Evolutionary conservation across 208 protist genomes (phyloP).

Genomic region (Leishmania amazonensis): DNA sequence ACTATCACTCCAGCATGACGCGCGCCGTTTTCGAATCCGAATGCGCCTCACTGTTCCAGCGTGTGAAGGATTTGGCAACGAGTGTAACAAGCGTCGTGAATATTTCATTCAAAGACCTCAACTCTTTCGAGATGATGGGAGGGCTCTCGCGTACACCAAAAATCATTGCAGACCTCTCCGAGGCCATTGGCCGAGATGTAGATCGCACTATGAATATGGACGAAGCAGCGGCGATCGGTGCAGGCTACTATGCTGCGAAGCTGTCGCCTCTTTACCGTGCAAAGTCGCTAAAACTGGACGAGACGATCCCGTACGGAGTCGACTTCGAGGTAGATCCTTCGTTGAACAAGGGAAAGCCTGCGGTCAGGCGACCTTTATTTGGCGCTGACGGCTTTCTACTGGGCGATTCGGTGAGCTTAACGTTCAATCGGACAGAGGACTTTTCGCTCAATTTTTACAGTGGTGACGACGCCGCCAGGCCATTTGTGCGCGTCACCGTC

Average conservation of each 20-base stretch:
- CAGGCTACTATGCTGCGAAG: conserved; percentile 83
- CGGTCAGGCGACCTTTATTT: conserved; percentile 21
- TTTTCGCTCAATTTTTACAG: conserved; percentile 65
- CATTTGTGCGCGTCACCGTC: conserved; percentile 51
- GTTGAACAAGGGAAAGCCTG: conserved; percentile 27
- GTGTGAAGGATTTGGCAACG: conserved; percentile 54
- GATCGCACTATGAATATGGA: conserved; percentile 92
- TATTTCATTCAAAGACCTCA: conserved; percentile 46
- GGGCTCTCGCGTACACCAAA: conserved; percentile 82
- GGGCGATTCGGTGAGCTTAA: conserved; percentile 61
- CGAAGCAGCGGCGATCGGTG: conserved; percentile 87
- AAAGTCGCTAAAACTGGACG: conserved; percentile 71
- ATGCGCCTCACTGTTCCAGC: conserved; percentile 76
- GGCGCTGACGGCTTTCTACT: conserved; percentile 21
- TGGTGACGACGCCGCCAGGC: conserved; percentile 5
- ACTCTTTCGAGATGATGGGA: conserved; percentile 92
- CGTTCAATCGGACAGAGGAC: conserved; percentile 75
- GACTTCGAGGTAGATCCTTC: conserved; percentile 52
- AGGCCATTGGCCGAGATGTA: conserved; percentile 53
- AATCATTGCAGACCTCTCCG: conserved; percentile 76
- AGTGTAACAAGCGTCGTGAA: conserved; percentile 46
- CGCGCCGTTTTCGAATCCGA: conserved; percentile 86
- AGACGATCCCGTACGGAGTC: conserved; percentile 56
- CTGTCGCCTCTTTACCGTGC: conserved; percentile 78
- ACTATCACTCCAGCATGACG: conserved; percentile 79